Percentiles rank a stretch among this genome's conserved stretches.
These are phyloP conservation scores for Penicillium palitans DNA, from an alignment of 2,329 filamentous ascomycete species.

Conservation along the genomic window DNA sequence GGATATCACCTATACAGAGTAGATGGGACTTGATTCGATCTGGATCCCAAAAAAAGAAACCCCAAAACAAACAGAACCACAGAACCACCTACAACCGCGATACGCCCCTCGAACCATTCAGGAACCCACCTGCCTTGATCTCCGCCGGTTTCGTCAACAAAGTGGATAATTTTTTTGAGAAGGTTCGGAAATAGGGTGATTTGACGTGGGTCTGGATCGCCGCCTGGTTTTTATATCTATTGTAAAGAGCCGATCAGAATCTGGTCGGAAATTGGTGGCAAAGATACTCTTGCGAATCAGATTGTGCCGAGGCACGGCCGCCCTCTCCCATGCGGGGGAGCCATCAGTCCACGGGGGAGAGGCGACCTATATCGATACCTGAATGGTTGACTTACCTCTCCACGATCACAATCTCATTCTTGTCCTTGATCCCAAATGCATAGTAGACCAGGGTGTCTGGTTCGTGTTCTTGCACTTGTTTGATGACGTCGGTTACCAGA, in stretches of 20 bases:
- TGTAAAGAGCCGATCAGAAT: neutral
- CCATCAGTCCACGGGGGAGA: neutral
- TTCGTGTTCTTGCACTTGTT: constrained; percentile 35
- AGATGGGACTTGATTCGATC: neutral
- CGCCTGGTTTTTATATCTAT: constrained; percentile 31
- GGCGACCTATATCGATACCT: neutral
- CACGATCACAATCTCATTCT: constrained; percentile 36
- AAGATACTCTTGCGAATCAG: neutral
- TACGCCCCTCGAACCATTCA: constrained; percentile 24
- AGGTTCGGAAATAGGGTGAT: constrained; percentile 27
- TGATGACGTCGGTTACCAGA: constrained; percentile 27
- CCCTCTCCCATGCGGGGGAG: neutral
- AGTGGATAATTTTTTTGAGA: constrained; percentile 19
- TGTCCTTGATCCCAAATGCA: constrained; percentile 27
- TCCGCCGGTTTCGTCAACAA: constrained; percentile 28
- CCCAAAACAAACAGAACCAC: neutral
- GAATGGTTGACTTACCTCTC: constrained; percentile 29
- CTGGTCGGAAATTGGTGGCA: neutral
- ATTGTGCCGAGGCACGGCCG: constrained; percentile 17
- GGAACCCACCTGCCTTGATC: constrained; percentile 24
- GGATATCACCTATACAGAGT: neutral
- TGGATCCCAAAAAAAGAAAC: neutral
- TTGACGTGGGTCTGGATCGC: constrained; percentile 28
- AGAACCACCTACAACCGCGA: constrained; percentile 20
- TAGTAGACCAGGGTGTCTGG: constrained; percentile 36